Evolutionary conservation across 495 filamentous ascomycete genomes (phyloP).

Genomic region (Viridothelium virens): DNA sequence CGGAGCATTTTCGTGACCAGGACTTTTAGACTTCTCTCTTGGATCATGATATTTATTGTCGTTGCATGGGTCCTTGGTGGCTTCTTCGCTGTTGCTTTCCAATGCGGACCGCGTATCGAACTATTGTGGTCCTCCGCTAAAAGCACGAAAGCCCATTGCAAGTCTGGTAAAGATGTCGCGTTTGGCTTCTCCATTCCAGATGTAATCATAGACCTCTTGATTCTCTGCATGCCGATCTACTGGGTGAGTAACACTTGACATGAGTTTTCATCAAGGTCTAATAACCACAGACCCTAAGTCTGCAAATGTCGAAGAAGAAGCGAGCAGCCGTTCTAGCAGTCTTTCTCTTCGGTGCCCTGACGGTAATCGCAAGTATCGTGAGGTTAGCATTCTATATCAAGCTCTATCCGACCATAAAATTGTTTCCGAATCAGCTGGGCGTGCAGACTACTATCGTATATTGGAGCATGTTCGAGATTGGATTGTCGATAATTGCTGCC

Average conservation of each 20-base stretch:
- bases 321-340: background rate
- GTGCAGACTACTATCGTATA: background rate
- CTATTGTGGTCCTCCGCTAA: background rate
- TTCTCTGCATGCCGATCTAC: background rate
- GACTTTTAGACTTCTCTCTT: background rate
- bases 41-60: background rate
- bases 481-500: background rate
- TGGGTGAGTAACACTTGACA: background rate
- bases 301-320: slow-evolving; percentile 1
- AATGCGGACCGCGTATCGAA: background rate
- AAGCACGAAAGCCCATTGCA: background rate
- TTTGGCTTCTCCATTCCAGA: background rate
- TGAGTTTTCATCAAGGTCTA: background rate
- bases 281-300: background rate
- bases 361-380: background rate
- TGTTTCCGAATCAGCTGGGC: background rate
- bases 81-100: background rate
- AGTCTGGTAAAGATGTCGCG: background rate
- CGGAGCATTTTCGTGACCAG: background rate
- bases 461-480: background rate
- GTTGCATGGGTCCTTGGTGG: background rate
- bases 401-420: background rate
- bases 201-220: background rate
- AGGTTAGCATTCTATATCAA: background rate
- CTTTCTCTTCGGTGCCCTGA: background rate